phyloP scores from a whole-genome alignment of 331 rosid species.

The Cucumis variabilis region DNA sequence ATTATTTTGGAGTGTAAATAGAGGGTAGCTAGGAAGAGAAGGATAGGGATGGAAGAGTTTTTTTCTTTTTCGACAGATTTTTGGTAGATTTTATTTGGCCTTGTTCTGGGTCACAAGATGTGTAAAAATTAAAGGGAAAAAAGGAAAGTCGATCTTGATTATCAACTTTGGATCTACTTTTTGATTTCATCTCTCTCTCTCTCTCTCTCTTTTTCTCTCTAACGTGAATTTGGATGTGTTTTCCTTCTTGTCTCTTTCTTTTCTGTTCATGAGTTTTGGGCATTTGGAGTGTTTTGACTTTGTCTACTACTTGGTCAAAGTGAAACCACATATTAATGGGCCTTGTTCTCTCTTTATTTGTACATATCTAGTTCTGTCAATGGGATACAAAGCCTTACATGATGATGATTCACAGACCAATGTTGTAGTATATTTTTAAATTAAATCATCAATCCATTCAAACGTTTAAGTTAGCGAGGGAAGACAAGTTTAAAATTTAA shows the following conservation, averaged over 20 bases:
- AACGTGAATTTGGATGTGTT: neutral
- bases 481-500: too few relatives aligned
- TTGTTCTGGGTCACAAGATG: slow-evolving; percentile 16
- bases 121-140: slow-evolving; percentile 1
- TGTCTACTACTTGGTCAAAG: neutral
- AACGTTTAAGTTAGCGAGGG: too few relatives aligned
- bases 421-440: too few relatives aligned
- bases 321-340: neutral
- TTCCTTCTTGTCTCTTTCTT: neutral
- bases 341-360: slow-evolving; percentile 4
- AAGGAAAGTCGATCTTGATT: neutral
- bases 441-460: too few relatives aligned
- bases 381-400: neutral
- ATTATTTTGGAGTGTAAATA: slow-evolving; percentile 31
- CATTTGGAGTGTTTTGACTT: neutral
- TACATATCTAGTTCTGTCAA: neutral
- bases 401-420: slow-evolving; percentile 2
- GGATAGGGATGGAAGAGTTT: neutral
- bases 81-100: slow-evolving; percentile 24
- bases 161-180: slow-evolving; percentile 26
- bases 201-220: neutral
- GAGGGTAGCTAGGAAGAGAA: neutral
- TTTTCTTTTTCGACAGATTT: neutral
- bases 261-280: neutral
- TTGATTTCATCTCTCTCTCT: neutral